Conservation (phyloP, 2,329 filamentous ascomycete genomes). For the Trichophyton verrucosum region DNA sequence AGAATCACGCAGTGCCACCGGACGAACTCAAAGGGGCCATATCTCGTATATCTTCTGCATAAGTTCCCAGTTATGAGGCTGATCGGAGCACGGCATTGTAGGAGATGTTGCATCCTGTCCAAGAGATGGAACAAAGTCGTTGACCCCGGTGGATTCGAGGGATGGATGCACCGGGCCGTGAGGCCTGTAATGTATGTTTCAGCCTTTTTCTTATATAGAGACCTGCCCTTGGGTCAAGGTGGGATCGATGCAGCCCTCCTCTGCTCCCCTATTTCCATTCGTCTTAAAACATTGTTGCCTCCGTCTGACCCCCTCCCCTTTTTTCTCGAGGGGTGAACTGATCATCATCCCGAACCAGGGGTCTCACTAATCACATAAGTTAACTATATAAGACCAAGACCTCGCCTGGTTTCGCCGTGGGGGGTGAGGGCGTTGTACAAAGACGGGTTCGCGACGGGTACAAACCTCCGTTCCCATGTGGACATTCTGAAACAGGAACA, state of each 20-base stretch:
- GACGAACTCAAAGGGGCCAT: neutral
- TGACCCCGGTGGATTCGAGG: neutral
- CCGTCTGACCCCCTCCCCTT: neutral
- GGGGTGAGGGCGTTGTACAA: neutral
- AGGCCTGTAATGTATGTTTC: neutral
- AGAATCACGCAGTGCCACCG: neutral
- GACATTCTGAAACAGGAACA: neutral
- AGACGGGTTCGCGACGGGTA: neutral
- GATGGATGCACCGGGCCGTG: neutral
- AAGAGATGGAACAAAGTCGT: neutral
- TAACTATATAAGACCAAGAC: neutral
- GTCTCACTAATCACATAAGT: neutral
- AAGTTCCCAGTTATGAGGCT: neutral
- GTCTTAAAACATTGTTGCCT: neutral
- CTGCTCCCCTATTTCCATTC: neutral
- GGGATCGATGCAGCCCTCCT: neutral
- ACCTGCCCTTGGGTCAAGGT: neutral
- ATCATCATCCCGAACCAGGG: neutral
- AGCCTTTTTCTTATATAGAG: neutral
- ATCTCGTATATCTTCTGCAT: neutral
- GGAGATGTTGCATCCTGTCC: neutral
- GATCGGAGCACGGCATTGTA: neutral
- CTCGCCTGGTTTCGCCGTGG: neutral
- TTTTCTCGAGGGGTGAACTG: neutral
- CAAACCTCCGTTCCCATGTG: constrained; percentile 1